These are phyloP conservation scores for Carex pumila DNA, from an alignment of 176 grass and related monocot species.

Conservation along the genomic window DNA sequence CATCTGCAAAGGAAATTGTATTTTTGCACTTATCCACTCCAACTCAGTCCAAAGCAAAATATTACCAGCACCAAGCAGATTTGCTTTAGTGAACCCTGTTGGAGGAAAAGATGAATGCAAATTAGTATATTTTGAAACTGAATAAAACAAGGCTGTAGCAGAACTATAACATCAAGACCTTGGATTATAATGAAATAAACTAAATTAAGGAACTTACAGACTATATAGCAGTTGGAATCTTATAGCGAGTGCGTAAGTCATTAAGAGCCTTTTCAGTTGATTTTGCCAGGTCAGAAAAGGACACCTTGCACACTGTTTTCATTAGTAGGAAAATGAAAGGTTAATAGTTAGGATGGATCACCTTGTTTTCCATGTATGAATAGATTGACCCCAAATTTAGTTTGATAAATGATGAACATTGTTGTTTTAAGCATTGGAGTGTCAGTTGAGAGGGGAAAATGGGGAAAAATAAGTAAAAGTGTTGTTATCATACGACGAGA, in stretches of 20 bases:
- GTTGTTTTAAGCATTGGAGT: not conserved
- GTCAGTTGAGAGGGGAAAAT: not conserved
- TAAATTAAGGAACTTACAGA: not conserved
- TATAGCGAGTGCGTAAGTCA: conserved; percentile 26
- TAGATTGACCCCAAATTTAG: not conserved
- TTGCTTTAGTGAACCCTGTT: not conserved
- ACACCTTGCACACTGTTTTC: conserved; percentile 33
- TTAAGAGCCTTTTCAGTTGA: conserved; percentile 35
- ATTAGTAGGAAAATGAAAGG: not conserved
- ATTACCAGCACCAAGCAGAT: not conserved
- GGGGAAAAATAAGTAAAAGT: not conserved
- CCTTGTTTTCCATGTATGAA: not conserved
- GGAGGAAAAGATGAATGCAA: not conserved
- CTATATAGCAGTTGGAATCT: conserved; percentile 21
- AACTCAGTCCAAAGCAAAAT: not conserved
- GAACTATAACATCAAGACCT: not conserved
- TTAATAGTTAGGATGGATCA: not conserved
- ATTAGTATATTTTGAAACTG: not conserved
- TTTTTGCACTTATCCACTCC: not conserved
- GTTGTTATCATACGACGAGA: conserved; percentile 23
- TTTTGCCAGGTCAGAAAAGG: conserved; percentile 35
- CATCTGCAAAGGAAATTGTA: not conserved
- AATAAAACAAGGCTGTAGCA: not conserved
- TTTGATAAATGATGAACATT: not conserved
- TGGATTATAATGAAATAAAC: not conserved